Evolutionary conservation across 2,329 filamentous ascomycete genomes (phyloP).

Genomic region (Botrytis galanthina): DNA sequence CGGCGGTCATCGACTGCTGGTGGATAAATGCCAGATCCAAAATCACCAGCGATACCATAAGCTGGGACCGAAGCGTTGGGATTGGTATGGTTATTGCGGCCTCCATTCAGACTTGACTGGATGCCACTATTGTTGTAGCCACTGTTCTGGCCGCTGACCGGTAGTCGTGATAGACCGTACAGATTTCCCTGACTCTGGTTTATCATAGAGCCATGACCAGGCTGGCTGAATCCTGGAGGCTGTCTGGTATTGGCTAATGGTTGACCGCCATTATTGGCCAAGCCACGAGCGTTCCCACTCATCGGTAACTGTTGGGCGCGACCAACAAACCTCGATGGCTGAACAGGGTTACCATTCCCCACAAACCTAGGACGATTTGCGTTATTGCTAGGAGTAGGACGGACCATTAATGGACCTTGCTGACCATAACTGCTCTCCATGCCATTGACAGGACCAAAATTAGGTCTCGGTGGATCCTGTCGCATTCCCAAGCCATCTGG

Average conservation of each 20-base stretch:
- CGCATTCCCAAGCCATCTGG: accelerated
- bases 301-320: too few relatives aligned
- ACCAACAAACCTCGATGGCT: too few relatives aligned
- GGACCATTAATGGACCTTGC: too few relatives aligned
- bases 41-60: neutral
- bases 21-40: neutral
- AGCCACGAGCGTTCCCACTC: neutral
- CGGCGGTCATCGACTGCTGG: neutral
- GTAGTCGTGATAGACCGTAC: neutral
- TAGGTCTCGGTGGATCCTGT: neutral
- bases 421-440: neutral
- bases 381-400: too few relatives aligned
- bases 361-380: accelerated
- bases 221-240: too few relatives aligned
- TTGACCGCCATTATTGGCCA: neutral
- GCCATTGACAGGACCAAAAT: neutral
- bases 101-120: accelerated
- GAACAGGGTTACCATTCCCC: too few relatives aligned
- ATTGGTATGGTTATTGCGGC: neutral
- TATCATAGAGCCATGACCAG: too few relatives aligned
- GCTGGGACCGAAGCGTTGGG: neutral
- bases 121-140: neutral
- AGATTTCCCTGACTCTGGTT: accelerated
- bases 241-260: accelerated
- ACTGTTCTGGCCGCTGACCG: accelerated